phyloP scores from a whole-genome alignment of 2,329 filamentous ascomycete genomes.

The Ophiostoma fasciatum region DNA sequence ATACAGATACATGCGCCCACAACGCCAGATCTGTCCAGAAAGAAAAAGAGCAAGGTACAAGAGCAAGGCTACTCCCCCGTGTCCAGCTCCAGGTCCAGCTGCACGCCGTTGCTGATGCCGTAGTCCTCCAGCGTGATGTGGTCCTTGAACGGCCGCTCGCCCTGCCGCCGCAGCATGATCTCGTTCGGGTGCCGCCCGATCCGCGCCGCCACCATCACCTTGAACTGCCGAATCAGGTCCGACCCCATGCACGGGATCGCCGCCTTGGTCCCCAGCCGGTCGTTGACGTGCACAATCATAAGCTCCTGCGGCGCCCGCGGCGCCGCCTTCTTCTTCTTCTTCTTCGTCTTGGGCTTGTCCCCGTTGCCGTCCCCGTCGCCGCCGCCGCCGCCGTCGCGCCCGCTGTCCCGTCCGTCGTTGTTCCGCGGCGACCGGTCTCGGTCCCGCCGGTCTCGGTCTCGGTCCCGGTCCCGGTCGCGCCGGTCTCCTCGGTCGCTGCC shows the following conservation, averaged over 20 bases:
- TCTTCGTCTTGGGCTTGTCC: conserved; percentile 36
- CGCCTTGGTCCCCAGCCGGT: conserved; percentile 90
- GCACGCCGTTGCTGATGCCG: conserved; percentile 81
- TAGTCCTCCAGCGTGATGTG: conserved; percentile 79
- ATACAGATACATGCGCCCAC: too few species aligned
- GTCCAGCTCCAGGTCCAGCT: conserved; percentile 47
- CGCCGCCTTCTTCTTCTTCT: not conserved
- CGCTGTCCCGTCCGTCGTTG: conserved; percentile 13
- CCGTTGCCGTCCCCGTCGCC: conserved; percentile 15
- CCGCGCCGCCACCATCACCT: conserved; percentile 76
- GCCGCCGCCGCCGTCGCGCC: conserved; percentile 14
- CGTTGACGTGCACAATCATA: conserved; percentile 93
- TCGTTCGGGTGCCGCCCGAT: conserved; percentile 84
- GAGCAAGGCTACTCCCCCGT: conserved; percentile 48
- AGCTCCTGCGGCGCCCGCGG: conserved; percentile 7
- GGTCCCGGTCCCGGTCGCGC: conserved; percentile 12
- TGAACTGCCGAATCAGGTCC: conserved; percentile 75
- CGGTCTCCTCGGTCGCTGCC: conserved; percentile 29
- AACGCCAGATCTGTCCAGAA: too few species aligned
- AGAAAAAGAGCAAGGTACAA: not conserved
- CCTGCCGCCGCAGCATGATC: conserved; percentile 83
- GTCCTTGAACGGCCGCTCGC: conserved; percentile 88
- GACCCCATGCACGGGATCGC: conserved; percentile 78
- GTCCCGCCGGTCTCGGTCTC: conserved; percentile 13
- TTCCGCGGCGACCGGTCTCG: not conserved